phyloP scores from a whole-genome alignment of 805 yeast species.

The Candida chauliodis region DNA sequence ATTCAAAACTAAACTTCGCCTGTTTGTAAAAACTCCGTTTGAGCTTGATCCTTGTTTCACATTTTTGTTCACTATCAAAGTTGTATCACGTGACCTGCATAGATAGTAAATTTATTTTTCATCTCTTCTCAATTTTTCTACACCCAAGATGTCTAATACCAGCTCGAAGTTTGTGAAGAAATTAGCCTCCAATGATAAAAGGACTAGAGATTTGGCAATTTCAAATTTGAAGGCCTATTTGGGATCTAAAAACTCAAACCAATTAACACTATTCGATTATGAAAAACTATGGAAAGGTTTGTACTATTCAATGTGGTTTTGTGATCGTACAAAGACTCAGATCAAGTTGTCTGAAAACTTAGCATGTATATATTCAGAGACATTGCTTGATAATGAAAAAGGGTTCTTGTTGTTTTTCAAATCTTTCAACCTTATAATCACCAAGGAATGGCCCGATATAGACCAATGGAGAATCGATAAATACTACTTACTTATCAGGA shows the following conservation, averaged over 20 bases:
- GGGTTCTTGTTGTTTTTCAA: conserved; percentile 52
- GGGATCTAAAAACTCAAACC: conserved; percentile 34
- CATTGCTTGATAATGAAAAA: conserved; percentile 23
- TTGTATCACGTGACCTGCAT: neutral
- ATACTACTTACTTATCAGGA: conserved; percentile 75
- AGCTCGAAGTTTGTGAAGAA: conserved; percentile 64
- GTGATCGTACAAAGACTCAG: conserved; percentile 91
- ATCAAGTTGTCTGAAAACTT: conserved; percentile 74
- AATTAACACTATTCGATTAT: conserved; percentile 49
- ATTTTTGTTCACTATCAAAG: too few relatives aligned
- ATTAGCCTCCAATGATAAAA: conserved; percentile 78
- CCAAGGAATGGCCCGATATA: conserved; percentile 77
- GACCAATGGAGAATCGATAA: conserved; percentile 90
- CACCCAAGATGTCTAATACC: conserved; percentile 18
- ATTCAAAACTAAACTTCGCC: too few relatives aligned
- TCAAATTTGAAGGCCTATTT: conserved; percentile 60
- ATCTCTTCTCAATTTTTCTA: conserved; percentile 3
- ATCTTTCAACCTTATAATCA: conserved; percentile 79
- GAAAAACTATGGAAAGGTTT: conserved; percentile 96
- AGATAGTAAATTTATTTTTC: neutral
- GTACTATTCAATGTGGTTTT: conserved; percentile 93
- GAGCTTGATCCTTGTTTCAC: too few relatives aligned
- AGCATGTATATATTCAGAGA: conserved; percentile 52
- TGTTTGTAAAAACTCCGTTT: too few relatives aligned
- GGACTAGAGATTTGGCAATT: conserved; percentile 70